Percentiles rank a stretch among this genome's conserved stretches.
phyloP scores from a whole-genome alignment of 139 green algal genomes.

The Mychonastes homosphaera region DNA sequence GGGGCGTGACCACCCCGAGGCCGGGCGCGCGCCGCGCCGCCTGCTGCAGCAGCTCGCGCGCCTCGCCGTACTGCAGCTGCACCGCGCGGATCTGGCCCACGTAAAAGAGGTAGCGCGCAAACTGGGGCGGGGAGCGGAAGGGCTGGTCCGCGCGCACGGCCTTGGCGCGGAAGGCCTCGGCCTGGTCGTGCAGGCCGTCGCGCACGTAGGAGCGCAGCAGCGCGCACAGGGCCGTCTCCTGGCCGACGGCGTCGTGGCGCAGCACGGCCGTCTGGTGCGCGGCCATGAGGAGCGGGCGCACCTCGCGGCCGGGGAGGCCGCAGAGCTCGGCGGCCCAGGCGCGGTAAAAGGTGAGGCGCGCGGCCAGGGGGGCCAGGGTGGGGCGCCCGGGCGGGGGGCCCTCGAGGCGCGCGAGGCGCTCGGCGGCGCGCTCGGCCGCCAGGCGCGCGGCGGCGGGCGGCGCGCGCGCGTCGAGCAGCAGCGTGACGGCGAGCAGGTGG shows the following conservation, averaged over 20 bases:
- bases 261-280: constrained; percentile 79
- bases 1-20: too few relatives aligned
- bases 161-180: constrained; percentile 93
- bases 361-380: neutral
- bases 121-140: constrained; percentile 68
- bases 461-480: constrained; percentile 49
- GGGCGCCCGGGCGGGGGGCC: neutral
- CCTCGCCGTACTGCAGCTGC: constrained; percentile 95
- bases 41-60: constrained; percentile 89
- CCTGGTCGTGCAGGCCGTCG: constrained; percentile 95
- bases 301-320: neutral
- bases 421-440: neutral
- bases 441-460: neutral
- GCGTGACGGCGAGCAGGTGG: constrained; percentile 68
- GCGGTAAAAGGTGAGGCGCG: neutral
- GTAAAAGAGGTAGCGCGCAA: constrained; percentile 91
- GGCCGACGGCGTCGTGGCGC: constrained; percentile 83
- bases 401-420: neutral
- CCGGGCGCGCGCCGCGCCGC: constrained; percentile 32
- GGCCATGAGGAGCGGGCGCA: constrained; percentile 48
- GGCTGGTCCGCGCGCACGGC: constrained; percentile 68
- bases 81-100: constrained; percentile 87
- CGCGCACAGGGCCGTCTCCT: constrained; percentile 93
- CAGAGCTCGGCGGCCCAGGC: neutral
- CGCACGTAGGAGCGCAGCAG: constrained; percentile 95